Evolutionary conservation across 805 yeast genomes (phyloP).

Genomic region (Metschnikowia koreensis): DNA sequence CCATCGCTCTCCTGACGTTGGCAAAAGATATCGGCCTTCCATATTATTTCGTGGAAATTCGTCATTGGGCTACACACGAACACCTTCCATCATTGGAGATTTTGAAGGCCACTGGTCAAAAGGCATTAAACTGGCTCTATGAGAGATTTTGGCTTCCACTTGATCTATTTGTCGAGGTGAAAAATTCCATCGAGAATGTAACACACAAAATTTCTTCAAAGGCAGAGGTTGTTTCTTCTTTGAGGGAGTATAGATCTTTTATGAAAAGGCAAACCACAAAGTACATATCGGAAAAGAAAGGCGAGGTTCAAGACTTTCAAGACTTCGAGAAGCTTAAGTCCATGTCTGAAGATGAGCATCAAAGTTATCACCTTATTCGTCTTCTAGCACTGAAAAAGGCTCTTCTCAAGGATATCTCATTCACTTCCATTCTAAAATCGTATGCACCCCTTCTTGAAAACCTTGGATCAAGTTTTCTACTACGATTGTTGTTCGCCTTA

Average conservation of each 20-base stretch:
- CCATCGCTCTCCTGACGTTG: constrained; percentile 72
- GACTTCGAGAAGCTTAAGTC: not conserved
- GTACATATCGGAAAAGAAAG: no score
- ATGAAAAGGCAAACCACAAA: not conserved
- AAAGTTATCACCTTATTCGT: not conserved
- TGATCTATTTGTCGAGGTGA: not conserved
- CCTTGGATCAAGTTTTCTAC: not conserved
- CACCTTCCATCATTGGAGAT: constrained; percentile 67
- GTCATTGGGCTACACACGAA: constrained; percentile 93
- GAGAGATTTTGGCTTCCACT: constrained; percentile 62
- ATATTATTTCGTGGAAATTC: constrained; percentile 76
- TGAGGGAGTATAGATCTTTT: not conserved
- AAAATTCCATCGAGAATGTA: not conserved
- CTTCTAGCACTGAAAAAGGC: constrained; percentile 4
- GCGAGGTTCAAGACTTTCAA: not conserved
- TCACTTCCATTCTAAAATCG: not conserved
- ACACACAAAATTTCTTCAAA: not conserved
- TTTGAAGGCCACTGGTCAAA: constrained; percentile 55
- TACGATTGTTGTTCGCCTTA: constrained; percentile 1
- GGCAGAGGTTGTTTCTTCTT: not conserved
- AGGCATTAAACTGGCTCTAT: constrained; percentile 75
- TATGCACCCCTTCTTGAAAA: constrained; percentile 4
- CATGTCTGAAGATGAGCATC: not conserved
- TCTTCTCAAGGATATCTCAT: not conserved
- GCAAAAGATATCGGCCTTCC: constrained; percentile 74